Base-by-base conservation (phyloP, 352 stramenopile genomes). In the Plasmopara viticola region DNA sequence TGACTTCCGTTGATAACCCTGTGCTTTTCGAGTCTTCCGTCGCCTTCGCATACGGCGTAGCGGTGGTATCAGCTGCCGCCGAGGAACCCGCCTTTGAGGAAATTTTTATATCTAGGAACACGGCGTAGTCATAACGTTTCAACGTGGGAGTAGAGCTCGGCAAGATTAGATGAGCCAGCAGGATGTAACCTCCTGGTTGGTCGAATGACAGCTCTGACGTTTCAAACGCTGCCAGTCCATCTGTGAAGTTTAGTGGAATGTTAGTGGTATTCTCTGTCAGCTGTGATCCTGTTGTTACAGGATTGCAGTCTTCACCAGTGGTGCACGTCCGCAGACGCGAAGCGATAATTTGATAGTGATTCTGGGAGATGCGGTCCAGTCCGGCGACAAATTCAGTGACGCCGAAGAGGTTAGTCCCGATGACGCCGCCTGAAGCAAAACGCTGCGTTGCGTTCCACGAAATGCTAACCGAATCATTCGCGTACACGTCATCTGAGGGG, bases 391-490 rank as follows among this genome's bases (percentile, higher is more conserved):
- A 60, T 51, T 74, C 45, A 9, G 62, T 56, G 13, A 86, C 40
- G 20, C 60, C 58, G 49, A 90, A 81, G 30, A 56, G 56, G 58
- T 87, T 88, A 34, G 59, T 52, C 7, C 62, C 40, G 9, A 87
- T 53, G 6, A 37, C 48, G 17, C 57, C 60, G 29, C 64, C 68
- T 10, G 53, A 57, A 44, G 70, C 51, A 17, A 64, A 28, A 15
- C 76, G 75, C 43, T 82, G 46, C 10, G 69, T 81, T 37, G 77
- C 81, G 20, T 77, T 89, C 81, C 81, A 91, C 15, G 60, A 76
- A 25, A 84, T 68, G 33, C 74, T 50, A 39, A 91, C 71, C 4
- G 72, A 62, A 34, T 88, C 76, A 56, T 74, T 71, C 15, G 69
- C 70, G 50, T 79, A 80, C 39, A 84, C 72, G 6, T 77, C 51